Evolutionary conservation across 208 protist genomes (phyloP).

Genomic region (Leishmania braziliensis): DNA sequence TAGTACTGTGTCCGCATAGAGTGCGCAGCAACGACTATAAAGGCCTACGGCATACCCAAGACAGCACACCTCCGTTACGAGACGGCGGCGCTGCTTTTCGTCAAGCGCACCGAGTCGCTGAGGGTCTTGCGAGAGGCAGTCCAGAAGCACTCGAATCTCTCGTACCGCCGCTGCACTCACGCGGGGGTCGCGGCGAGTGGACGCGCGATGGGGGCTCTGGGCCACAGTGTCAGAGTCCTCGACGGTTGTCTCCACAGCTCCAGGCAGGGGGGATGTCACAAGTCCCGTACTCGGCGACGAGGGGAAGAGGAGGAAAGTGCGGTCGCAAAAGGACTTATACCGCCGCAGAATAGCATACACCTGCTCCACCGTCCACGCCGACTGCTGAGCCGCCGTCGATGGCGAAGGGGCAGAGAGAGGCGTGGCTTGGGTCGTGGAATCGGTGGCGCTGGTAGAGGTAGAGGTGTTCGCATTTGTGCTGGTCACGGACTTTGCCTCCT

Average conservation of each 20-base stretch:
- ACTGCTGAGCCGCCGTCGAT: neutral
- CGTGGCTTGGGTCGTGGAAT: neutral
- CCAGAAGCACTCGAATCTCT: constrained; percentile 16
- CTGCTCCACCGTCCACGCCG: constrained; percentile 22
- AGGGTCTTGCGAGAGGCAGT: constrained; percentile 23
- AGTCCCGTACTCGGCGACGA: constrained; percentile 1
- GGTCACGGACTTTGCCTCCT: neutral
- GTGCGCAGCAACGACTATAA: constrained; percentile 27
- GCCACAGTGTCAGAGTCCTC: neutral
- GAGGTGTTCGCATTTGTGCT: neutral
- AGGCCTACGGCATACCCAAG: constrained; percentile 30
- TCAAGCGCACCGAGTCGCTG: constrained; percentile 13
- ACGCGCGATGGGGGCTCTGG: constrained; percentile 4
- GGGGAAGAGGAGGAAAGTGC: constrained; percentile 13
- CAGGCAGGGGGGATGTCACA: neutral
- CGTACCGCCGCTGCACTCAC: constrained; percentile 1
- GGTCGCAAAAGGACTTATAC: constrained; percentile 11
- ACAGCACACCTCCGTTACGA: constrained; percentile 26
- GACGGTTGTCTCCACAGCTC: neutral
- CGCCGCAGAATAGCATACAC: constrained; percentile 16
- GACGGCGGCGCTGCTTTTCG: constrained; percentile 19
- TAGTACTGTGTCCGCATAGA: constrained; percentile 26
- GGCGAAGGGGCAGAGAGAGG: neutral
- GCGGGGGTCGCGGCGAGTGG: neutral
- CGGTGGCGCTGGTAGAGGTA: neutral